Evolutionary conservation across 345 rosid species (phyloP).

Genomic region (Carallia brachiata): DNA sequence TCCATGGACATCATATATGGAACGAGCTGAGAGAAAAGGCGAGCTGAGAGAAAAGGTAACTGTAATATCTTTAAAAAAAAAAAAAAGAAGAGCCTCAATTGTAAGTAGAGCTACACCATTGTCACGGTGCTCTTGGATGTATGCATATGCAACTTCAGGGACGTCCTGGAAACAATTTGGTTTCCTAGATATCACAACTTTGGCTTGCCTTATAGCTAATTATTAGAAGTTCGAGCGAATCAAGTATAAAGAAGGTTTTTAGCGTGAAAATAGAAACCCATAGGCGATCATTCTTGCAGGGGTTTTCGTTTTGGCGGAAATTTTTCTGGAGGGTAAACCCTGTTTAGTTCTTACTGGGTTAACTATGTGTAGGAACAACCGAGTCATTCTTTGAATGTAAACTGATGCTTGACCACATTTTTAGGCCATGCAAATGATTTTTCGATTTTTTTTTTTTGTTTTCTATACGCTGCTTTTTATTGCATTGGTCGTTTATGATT

Average conservation of each 20-base stretch:
- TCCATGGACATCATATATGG: conserved; percentile 33
- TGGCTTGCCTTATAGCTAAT: background rate
- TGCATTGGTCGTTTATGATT: conserved; percentile 1
- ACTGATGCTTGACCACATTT: conserved; percentile 9
- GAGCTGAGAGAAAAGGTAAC: conserved; percentile 27
- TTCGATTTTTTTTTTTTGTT: conserved; percentile 2
- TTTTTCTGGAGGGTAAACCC: conserved; percentile 32
- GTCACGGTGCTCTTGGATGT: conserved; percentile 1
- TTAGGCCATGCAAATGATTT: conserved; percentile 12
- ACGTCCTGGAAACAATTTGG: background rate
- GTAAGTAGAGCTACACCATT: background rate
- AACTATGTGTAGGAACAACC: conserved; percentile 23
- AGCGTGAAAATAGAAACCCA: conserved; percentile 10
- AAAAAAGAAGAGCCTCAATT: background rate
- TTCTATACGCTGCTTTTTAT: background rate
- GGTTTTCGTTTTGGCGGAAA: conserved; percentile 12
- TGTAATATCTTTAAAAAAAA: background rate
- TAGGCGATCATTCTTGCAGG: conserved; percentile 10
- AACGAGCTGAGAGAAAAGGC: conserved; percentile 31
- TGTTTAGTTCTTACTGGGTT: conserved; percentile 25
- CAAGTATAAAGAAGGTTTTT: conserved; percentile 1
- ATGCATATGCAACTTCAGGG: conserved; percentile 1
- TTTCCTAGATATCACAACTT: background rate
- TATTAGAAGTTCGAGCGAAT: background rate
- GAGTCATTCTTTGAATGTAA: conserved; percentile 34